These are phyloP conservation scores for Colletotrichum sp. DNA, from an alignment of 2,329 filamentous ascomycete species.

Conservation along the genomic window DNA sequence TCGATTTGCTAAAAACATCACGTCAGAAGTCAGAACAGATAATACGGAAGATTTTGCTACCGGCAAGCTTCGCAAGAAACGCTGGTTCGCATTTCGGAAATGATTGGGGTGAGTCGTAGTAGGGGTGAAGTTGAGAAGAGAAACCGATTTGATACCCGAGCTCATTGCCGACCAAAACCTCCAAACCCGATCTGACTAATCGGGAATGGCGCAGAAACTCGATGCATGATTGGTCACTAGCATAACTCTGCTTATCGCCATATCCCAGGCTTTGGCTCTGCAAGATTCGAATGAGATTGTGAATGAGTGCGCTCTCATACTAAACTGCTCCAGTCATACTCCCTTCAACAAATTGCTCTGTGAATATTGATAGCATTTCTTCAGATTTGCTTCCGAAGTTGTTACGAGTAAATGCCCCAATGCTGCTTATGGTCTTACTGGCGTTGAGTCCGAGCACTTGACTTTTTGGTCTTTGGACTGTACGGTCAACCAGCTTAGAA, in stretches of 20 bases:
- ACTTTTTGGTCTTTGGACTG: neutral
- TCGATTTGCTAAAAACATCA: neutral
- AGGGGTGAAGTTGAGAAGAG: neutral
- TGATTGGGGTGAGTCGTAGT: neutral
- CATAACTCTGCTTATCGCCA: neutral
- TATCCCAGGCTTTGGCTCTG: neutral
- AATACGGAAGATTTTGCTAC: rapidly evolving
- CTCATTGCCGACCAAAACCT: neutral
- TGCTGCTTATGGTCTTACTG: neutral
- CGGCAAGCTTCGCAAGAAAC: neutral
- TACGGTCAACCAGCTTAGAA: neutral
- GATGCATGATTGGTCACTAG: neutral
- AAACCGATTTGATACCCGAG: neutral
- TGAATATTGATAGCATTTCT: rapidly evolving
- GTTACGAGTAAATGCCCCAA: neutral
- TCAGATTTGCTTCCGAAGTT: neutral
- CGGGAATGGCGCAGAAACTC: neutral
- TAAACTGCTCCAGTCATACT: neutral
- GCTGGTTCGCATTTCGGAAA: neutral
- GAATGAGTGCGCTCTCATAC: neutral
- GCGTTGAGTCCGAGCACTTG: neutral
- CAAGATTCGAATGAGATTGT: neutral
- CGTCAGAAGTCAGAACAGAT: neutral
- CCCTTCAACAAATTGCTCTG: neutral
- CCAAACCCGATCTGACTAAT: neutral